A percentile compares a stretch with the other conserved stretches of the same genome.
Conservation (phyloP, 2,329 filamentous ascomycete genomes). For the Colletotrichum shisoi region DNA sequence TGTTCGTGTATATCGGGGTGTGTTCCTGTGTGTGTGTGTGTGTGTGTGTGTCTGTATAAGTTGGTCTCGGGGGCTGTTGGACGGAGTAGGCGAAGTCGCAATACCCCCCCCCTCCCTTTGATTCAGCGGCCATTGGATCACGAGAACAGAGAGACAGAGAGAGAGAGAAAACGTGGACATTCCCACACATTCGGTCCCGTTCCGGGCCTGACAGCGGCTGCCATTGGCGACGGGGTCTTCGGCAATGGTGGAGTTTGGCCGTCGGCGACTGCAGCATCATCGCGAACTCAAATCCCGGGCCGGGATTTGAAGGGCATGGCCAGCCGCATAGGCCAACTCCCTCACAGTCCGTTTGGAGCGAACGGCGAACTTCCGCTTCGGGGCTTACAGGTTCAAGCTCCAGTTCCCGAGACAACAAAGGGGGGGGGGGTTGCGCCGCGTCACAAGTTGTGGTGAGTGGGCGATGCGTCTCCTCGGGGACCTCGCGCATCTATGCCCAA, state of each 20-base stretch:
- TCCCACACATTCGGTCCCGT: conserved; percentile 3
- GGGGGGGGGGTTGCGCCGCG: background rate
- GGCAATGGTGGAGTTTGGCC: conserved; percentile 13
- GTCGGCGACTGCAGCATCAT: conserved; percentile 25
- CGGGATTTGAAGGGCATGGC: conserved; percentile 32
- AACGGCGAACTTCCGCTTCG: background rate
- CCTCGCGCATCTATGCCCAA: too few relatives aligned
- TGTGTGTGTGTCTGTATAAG: too few relatives aligned
- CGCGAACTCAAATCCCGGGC: conserved; percentile 32
- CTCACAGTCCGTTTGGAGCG: background rate
- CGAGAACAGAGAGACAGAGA: too few relatives aligned
- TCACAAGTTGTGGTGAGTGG: too few relatives aligned
- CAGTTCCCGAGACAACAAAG: background rate
- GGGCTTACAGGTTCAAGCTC: background rate
- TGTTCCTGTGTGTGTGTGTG: too few relatives aligned
- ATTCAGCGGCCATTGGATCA: conserved; percentile 13
- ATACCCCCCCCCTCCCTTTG: background rate
- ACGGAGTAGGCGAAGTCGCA: conserved; percentile 3
- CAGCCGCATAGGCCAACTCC: background rate
- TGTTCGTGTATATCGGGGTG: too few relatives aligned
- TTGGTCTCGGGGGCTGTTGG: too few relatives aligned
- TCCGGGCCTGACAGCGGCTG: background rate
- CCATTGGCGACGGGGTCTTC: conserved; percentile 14
- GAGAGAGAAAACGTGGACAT: background rate
- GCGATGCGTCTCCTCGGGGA: too few relatives aligned